Conservation (phyloP, 352 stramenopile species). For the Pythium phragmitis region DNA sequence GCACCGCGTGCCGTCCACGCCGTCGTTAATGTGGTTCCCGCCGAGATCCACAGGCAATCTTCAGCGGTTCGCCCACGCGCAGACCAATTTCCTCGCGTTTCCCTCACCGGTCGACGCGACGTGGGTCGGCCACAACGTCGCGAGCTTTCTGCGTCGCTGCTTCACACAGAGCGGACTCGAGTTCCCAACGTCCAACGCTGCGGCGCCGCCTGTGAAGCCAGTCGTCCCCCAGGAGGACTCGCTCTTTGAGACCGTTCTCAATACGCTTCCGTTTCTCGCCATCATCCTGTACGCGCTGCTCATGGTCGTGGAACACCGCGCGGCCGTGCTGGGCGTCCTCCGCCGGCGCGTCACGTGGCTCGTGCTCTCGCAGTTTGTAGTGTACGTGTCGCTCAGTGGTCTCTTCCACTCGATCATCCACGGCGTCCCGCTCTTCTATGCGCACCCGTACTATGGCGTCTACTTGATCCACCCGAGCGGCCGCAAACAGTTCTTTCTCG, state of each 20-base stretch:
- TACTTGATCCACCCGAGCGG: conserved; percentile 63
- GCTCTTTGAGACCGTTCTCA: conserved; percentile 21
- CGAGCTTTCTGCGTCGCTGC: conserved; percentile 7
- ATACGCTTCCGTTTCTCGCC: conserved; percentile 39
- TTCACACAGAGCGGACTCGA: conserved; percentile 3
- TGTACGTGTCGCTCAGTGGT: conserved; percentile 63
- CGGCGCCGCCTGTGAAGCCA: background rate
- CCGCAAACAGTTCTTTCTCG: conserved; percentile 64
- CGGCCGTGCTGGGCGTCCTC: conserved; percentile 34
- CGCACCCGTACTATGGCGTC: conserved; percentile 47
- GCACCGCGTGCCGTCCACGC: conserved; percentile 46
- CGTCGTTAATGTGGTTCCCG: conserved; percentile 57
- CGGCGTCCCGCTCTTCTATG: conserved; percentile 47
- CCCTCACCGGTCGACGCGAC: background rate
- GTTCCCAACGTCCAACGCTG: conserved; percentile 4
- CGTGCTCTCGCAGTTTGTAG: conserved; percentile 41
- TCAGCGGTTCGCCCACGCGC: conserved; percentile 52
- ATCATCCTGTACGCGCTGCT: conserved; percentile 39
- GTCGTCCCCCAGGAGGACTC: conserved; percentile 13
- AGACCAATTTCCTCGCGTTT: conserved; percentile 65
- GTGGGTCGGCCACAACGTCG: conserved; percentile 1
- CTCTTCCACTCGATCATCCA: conserved; percentile 68
- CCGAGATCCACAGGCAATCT: conserved; percentile 40
- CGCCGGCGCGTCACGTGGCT: conserved; percentile 54
- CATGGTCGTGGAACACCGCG: conserved; percentile 41